Evolutionary conservation across 2,329 filamentous ascomycete species (phyloP), one percentile per base, ranked within the genome.

Genomic region (Colletotrichum eleusines): DNA sequence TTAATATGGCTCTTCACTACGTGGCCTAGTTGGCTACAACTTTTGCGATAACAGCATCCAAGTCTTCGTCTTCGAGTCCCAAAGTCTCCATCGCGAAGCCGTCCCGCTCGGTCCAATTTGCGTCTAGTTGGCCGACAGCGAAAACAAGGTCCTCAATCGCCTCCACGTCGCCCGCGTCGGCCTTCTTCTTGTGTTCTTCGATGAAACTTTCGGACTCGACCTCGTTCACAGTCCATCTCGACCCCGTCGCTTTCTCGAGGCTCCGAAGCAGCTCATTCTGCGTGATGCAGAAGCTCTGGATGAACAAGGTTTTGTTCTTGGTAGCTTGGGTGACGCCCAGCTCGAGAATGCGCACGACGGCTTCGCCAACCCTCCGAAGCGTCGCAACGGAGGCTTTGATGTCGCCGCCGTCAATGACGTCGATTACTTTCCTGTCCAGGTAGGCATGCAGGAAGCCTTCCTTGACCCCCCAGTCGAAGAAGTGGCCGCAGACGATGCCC

Each of bases 81-180:
- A 87, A 76, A 53, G 84, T 72, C 7, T 83, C 79, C 85, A 87
- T 87, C 2, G 84, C 81, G 67, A 84, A 86, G 0, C 79, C 83
- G 2, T 81, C 77, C 44, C 80, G 79, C 63, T 74, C 75, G 20
- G 83, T 84, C 85, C 85, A 87, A 66, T 87, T 82, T 0, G 84
- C 84, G 54, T 86, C 81, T 0, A 86, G 71, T 0, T 82, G 80
- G 1, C 85, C 84, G 1, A 87, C 76, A 42, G 84, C 85, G 72
- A 85, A 87, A 2, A 87, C 85, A 71, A 87, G 78, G 54, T 86
- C 81, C 75, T 86, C 83, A 40, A 84, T 75, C 0, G 83, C 81
- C 1, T 76, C 76, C 20, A 70, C 73, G 40, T 84, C 77, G 0
- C 80, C 84, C 0, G 74, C 76, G 18, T 84, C 79, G n/a, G 79